Evolutionary conservation across 2,329 filamentous ascomycete genomes (phyloP), one percentile per base, ranked within the genome.

Genomic region (Juglanconis sp.): DNA sequence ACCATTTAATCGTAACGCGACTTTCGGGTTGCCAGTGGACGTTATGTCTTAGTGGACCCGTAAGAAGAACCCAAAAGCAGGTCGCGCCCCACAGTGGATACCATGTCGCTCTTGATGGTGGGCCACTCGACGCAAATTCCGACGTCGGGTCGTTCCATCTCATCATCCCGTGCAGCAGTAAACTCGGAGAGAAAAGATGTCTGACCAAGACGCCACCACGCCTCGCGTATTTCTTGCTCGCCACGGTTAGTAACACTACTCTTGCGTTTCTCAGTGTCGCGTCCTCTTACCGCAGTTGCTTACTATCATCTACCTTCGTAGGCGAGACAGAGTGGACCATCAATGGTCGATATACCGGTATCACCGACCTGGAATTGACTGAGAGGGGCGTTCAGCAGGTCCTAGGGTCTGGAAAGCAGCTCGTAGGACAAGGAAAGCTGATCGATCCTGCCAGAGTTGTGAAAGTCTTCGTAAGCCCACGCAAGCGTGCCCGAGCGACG

Each of bases 341-440:
- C 56, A 74, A 70, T 48, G 78, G 79, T 40, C 76, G 74, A 44
- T 80, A 76, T 67, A 81, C 79, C 1, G 77, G 77, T 56, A 71
- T 64, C 34, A 78, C 73, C 4, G 79, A 81, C 49, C 67, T 79
- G 48, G 69, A 72, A 3, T 73, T 81, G 30, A 79, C 76, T 1
- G 60, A 66, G 6, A 62, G 69, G 35, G 79, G 79, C 63, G 63
- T 70, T 55, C 66, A 73, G 56, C 81, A 83, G 68, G 78, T 84
- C 60, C 67, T 65, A 10, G 71, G 70, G 10, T 79, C 79, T 5
- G 69, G 56, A 76, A 74, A 70, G 52, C 72, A 74, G 13, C 74
- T 84, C 11, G 79, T 85, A 36, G 83, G 82, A 1, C 17, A 70
- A 1, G 77, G 76, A 32, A 81, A 78, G 65, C 69, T 85, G 40